Base-by-base conservation (phyloP, 1,284 basidiomycete genomes). In the Sporisorium reilianum region DNA sequence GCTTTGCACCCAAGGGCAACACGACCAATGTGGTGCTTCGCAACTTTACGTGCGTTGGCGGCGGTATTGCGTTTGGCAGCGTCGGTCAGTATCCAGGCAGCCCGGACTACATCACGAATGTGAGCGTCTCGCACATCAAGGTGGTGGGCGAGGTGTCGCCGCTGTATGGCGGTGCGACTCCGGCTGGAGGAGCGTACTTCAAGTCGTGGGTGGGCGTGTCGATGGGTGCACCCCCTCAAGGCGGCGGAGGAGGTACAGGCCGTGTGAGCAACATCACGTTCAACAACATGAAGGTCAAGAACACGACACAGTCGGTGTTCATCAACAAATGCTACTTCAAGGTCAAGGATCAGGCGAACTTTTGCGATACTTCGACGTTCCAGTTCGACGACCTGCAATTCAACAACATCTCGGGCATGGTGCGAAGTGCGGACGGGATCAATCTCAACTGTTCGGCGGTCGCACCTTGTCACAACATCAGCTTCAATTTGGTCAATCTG, bases 271-370 rank as follows among this genome's bases (percentile, higher is more conserved):
- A 54, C 41, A 20, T 49, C 48, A 34, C 48, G 6, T 49, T 49
- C 20, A 49, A 10, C 42, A 45, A 51, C 14, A 28, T 59, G 36
- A 20, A 25, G 16, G 49, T 59, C 26, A 32, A 51, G 22, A 59
- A 59, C 26, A 44, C 48, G n/a, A 49, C 48, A 7, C 48, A 49
- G 30, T 28, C 48, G 18, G 56, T 58, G 22, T 50, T 41, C 23
- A 25, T 58, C 36, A 51, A 50, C 48, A 59, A 59, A 49, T 59
- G 57, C 40, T 59, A 59, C 42, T 59, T 45, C 38, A 59, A 59
- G 40, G 57, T 59, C 50, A 51, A 51, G 49, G 48, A 52, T 22
- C 57, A 59, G 25, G 48, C 49, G 26, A 51, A 59, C n/a, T 59
- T 44, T 25, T 59, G 57, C 50, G 57, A 59, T 41, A 44, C 49